These are phyloP conservation scores for Excoecaria cochinchinensis DNA, from an alignment of 345 rosid species.

Conservation along the genomic window DNA sequence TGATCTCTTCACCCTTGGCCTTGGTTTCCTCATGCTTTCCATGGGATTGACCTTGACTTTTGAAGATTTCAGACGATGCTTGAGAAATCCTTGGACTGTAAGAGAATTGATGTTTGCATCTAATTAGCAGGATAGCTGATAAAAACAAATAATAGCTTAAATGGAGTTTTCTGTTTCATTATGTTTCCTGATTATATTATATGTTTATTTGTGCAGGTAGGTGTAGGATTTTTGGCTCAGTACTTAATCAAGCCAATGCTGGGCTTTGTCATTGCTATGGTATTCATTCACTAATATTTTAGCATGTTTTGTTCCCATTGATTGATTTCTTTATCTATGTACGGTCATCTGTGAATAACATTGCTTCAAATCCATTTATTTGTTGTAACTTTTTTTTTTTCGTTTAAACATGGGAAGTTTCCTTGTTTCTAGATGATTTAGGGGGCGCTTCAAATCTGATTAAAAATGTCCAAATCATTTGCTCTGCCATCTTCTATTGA, in stretches of 20 bases:
- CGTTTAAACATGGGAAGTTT: too few relatives aligned
- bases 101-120: constrained; percentile 23
- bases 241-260: constrained; percentile 82
- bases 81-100: constrained; percentile 98
- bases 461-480: not conserved
- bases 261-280: constrained; percentile 83
- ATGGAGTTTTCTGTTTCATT: not conserved
- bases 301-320: constrained; percentile 1
- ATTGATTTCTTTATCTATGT: too few relatives aligned
- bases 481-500: not conserved
- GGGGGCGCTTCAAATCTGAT: not conserved
- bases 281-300: constrained; percentile 29
- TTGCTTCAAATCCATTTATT: too few relatives aligned
- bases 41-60: constrained; percentile 95
- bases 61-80: constrained; percentile 84
- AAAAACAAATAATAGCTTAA: not conserved
- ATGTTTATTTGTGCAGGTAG: constrained; percentile 63
- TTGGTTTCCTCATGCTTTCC: constrained; percentile 97
- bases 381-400: too few relatives aligned
- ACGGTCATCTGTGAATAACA: too few relatives aligned
- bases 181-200: constrained; percentile 13
- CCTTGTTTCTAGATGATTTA: too few relatives aligned
- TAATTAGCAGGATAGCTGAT: constrained; percentile 2
- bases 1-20: constrained; percentile 78
- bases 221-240: constrained; percentile 92